A percentile compares a stretch with the other conserved stretches of the same genome.
Conservation (phyloP, 2,329 filamentous ascomycete genomes). For the Acarospora socialis region DNA sequence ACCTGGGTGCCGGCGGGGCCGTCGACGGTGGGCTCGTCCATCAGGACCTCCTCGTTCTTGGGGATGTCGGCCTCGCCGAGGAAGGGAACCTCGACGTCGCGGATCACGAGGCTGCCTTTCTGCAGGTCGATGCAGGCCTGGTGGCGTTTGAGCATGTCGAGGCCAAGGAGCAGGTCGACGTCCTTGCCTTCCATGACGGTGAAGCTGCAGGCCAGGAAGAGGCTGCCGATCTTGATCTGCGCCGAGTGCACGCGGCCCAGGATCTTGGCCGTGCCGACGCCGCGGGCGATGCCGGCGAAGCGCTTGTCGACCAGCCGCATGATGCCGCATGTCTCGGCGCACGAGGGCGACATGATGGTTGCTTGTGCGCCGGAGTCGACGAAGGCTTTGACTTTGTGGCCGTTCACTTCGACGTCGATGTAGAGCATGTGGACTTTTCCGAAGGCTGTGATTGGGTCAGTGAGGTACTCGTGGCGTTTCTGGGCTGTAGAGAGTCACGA, state of each 20-base stretch:
- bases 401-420: slow-evolving; percentile 89
- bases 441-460: slow-evolving; percentile 65
- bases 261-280: slow-evolving; percentile 88
- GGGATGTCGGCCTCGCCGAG: slow-evolving; percentile 88
- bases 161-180: slow-evolving; percentile 79
- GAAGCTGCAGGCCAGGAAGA: slow-evolving; percentile 85
- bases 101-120: slow-evolving; percentile 73
- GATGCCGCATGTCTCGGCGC: slow-evolving; percentile 83
- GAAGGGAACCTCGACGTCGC: slow-evolving; percentile 77
- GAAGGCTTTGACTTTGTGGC: slow-evolving; percentile 80
- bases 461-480: too few relatives aligned
- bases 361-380: slow-evolving; percentile 96
- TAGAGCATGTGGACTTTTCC: slow-evolving; percentile 93
- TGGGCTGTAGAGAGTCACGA: too few relatives aligned
- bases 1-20: slow-evolving; percentile 84
- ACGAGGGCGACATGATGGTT: slow-evolving; percentile 94
- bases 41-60: slow-evolving; percentile 60
- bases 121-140: slow-evolving; percentile 83
- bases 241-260: slow-evolving; percentile 91
- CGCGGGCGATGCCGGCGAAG: slow-evolving; percentile 81
- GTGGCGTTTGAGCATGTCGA: slow-evolving; percentile 95
- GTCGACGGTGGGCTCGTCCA: slow-evolving; percentile 67
- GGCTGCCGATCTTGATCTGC: slow-evolving; percentile 79
- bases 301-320: slow-evolving; percentile 90
- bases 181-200: slow-evolving; percentile 99